A percentile compares a stretch with the other conserved stretches of the same genome.
phyloP scores from a whole-genome alignment of 306 rosid species.

The Glycine latifolia region DNA sequence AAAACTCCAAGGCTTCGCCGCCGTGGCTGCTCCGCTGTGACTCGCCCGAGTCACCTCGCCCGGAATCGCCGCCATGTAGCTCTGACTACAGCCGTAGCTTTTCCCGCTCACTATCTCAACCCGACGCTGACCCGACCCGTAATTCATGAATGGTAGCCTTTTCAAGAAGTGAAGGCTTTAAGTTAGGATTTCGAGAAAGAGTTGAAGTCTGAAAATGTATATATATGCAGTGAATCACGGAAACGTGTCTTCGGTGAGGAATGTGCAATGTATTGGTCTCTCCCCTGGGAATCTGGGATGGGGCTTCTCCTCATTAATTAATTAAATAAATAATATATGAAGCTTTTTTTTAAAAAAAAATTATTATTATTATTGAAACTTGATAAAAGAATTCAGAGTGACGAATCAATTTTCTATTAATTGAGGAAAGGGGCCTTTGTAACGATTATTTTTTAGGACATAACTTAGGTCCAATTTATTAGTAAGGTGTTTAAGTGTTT shows the following conservation, averaged over 20 bases:
- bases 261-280: background rate
- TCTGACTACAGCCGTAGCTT: constrained; percentile 38
- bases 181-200: background rate
- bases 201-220: background rate
- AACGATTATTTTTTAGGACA: too few relatives aligned
- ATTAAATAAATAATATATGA: constrained; percentile 6
- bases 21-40: constrained; percentile 39
- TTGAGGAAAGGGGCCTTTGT: background rate
- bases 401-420: constrained; percentile 10
- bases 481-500: too few relatives aligned
- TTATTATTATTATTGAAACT: too few relatives aligned
- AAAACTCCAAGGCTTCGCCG: constrained; percentile 64
- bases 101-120: constrained; percentile 77
- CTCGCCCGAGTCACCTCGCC: constrained; percentile 41
- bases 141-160: constrained; percentile 49
- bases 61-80: constrained; percentile 24
- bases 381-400: background rate
- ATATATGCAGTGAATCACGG: constrained; percentile 16
- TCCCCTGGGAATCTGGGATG: too few relatives aligned
- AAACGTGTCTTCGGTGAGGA: constrained; percentile 20
- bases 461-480: too few relatives aligned
- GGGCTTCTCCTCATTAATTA: too few relatives aligned
- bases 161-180: background rate
- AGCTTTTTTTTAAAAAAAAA: background rate
- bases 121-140: constrained; percentile 53